These are phyloP conservation scores for Neonothopanus nambi DNA, from an alignment of 1,284 basidiomycete genomes.

Conservation along the genomic window DNA sequence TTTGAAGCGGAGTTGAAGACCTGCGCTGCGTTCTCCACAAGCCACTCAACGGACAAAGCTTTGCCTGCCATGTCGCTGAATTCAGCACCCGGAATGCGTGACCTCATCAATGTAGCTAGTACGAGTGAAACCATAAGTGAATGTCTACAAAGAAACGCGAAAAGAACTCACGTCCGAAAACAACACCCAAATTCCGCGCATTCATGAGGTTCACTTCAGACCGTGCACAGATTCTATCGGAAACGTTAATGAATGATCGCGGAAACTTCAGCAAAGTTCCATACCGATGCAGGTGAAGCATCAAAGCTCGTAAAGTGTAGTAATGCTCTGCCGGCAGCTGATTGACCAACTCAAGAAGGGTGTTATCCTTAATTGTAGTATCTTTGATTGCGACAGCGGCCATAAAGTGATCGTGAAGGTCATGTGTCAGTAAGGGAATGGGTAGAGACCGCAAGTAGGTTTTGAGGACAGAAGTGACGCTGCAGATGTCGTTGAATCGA, in stretches of 20 bases:
- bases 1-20: slow-evolving; percentile 43
- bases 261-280: slow-evolving; percentile 22
- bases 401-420: slow-evolving; percentile 90
- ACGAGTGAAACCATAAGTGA: slow-evolving; percentile 12
- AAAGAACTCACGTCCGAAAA: slow-evolving; percentile 91
- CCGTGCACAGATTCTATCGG: slow-evolving; percentile 65
- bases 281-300: slow-evolving; percentile 86
- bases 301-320: slow-evolving; percentile 79
- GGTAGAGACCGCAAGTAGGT: slow-evolving; percentile 94
- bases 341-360: slow-evolving; percentile 70
- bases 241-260: background rate
- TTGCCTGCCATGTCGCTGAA: slow-evolving; percentile 98
- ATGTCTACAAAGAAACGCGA: background rate
- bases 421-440: slow-evolving; percentile 87
- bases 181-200: slow-evolving; percentile 96
- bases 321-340: slow-evolving; percentile 88
- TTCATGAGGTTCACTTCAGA: slow-evolving; percentile 90
- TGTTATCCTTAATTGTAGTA: slow-evolving; percentile 54
- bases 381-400: slow-evolving; percentile 74
- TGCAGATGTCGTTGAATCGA: slow-evolving; percentile 95
- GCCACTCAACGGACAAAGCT: slow-evolving; percentile 88
- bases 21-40: slow-evolving; percentile 83
- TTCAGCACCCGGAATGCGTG: slow-evolving; percentile 82
- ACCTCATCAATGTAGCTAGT: slow-evolving; percentile 91
- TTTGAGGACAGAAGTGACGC: slow-evolving; percentile 95